phyloP scores from a whole-genome alignment of 1,284 basidiomycete species.

The Irpex sp. region DNA sequence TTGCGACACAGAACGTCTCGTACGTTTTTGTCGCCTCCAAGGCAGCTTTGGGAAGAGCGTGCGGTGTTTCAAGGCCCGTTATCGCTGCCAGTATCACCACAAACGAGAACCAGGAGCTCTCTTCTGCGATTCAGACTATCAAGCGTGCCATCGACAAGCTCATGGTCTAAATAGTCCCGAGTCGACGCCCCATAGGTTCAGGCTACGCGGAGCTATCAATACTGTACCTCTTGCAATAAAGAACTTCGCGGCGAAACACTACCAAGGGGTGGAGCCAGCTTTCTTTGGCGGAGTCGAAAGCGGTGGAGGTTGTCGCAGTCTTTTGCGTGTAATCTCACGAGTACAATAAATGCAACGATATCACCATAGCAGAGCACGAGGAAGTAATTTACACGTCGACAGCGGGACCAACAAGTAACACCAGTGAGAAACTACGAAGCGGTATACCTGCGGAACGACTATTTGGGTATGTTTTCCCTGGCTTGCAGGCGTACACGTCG shows the following conservation, averaged over 20 bases:
- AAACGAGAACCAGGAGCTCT: slow-evolving; percentile 91
- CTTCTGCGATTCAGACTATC: slow-evolving; percentile 86
- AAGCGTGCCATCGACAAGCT: slow-evolving; percentile 88
- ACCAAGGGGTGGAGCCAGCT: too few relatives aligned
- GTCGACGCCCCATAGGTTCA: too few relatives aligned
- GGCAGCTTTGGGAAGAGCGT: slow-evolving; percentile 93
- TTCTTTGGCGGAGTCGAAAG: too few relatives aligned
- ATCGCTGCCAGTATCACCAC: slow-evolving; percentile 96
- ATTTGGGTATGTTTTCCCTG: slow-evolving; percentile 82
- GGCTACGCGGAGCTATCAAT: too few relatives aligned
- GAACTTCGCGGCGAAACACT: too few relatives aligned
- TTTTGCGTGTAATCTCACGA: not conserved
- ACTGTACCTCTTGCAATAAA: too few relatives aligned
- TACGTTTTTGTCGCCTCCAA: slow-evolving; percentile 96
- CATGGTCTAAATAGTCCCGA: slow-evolving; percentile 28
- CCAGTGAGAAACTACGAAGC: not conserved
- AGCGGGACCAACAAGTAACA: not conserved
- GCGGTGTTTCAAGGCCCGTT: slow-evolving; percentile 93
- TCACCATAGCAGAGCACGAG: not conserved
- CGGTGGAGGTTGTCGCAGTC: not conserved
- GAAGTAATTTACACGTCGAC: not conserved
- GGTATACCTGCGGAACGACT: slow-evolving; percentile 20
- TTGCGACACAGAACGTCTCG: slow-evolving; percentile 73
- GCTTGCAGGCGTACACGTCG: slow-evolving; percentile 80
- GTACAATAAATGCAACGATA: not conserved